Base-by-base conservation (phyloP, 176 grass and related monocot species). In the Echinochloa phyllopogon region DNA sequence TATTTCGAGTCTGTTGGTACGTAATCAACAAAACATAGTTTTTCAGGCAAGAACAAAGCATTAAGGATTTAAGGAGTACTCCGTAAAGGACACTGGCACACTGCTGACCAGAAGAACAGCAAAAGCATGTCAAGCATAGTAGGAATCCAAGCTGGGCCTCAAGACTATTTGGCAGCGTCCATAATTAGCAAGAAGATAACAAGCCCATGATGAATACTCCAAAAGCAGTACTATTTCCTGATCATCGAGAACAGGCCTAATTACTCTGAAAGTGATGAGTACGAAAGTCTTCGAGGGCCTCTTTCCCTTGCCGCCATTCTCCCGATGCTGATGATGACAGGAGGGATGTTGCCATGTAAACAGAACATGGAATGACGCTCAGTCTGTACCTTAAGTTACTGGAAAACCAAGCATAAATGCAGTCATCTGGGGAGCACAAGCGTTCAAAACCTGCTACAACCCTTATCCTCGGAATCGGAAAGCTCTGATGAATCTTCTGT, bases 271-370 rank as follows among this genome's bases (percentile, higher is more conserved):
- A 50, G 44, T 16, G 44, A 50, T 10, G 23, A 73, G 24, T 9
- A 29, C 1, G 27, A 51, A 50, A 25, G 44, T 51, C 70, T 73
- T 36, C 4, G 25, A 18, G 25, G 45, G 51, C 70, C 70, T 51
- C 13, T 25, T 7, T 52, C 70, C 70, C 27, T 51, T 73, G 70
- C 45, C 43, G 70, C 29, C 47, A 51, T 51, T 52, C 70, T 74
- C 4, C 23, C 70, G 24, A 24, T 51, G 14, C 48, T 50, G 70
- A 73, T 51, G 10, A 45, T 36, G 70, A 74, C 47, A 74, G 45
- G 12, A 29, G 51, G 45, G 70, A 74, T 74, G 13, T 74, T 25
- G 70, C 45, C 45, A 4, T 9, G 47, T 10, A 74, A 51, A 51
- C 24, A 33, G 14, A 73, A 36, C 12, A 73, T 6, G 60, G 0